Evolutionary conservation across 1,139 yeast genomes (phyloP), one percentile per base, ranked within the genome.

Genomic region (Taphrina wiesneri): DNA sequence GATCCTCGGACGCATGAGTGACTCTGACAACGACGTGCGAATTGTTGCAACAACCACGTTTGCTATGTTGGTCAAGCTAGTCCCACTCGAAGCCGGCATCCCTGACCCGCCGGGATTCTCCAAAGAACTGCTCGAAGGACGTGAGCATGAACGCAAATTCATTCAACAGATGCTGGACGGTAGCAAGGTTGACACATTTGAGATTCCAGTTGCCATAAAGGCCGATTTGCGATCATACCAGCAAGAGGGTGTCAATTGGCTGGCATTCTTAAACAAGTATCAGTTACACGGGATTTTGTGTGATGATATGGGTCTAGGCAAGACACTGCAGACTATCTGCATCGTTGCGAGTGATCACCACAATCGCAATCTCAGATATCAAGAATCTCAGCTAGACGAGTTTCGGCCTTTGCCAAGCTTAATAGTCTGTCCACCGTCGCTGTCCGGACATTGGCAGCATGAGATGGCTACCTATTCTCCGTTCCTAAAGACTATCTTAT

Each of bases 281-380:
- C 97, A 93, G 76, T 80, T 95, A 63, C 99, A 95, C 77, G 99
- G 99, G 62, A 91, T 95, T 73, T 80, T 95, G 62, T 93, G 99
- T 84, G 99, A 95, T 77, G 99, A 95, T 84, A 95, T 95, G 99
- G 99, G 99, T 13, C 82, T 95, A 45, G 99, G 99, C 67, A 95
- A 95, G 75, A 95, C 99, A 0, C 81, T 95, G 69, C 99, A 95
- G 77, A 92, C 99, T 0, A 91, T 95, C 73, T 95, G 99, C 78
- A 93, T 95, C 70, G 91, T 95, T 65, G 89, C 99, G 0, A 90
- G 97, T 73, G 99, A 95, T 74, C 99, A 95, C 74, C 90, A 91
- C 74, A 74, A 90, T 70, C 85, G 99, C 73, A 86, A 85, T 15
- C 88, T 88, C 71, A 88, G 85, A 70, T 88, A 81, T 75, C 77